Conservation (phyloP, 495 filamentous ascomycete species). For the Elaphomyces granulatus region DNA sequence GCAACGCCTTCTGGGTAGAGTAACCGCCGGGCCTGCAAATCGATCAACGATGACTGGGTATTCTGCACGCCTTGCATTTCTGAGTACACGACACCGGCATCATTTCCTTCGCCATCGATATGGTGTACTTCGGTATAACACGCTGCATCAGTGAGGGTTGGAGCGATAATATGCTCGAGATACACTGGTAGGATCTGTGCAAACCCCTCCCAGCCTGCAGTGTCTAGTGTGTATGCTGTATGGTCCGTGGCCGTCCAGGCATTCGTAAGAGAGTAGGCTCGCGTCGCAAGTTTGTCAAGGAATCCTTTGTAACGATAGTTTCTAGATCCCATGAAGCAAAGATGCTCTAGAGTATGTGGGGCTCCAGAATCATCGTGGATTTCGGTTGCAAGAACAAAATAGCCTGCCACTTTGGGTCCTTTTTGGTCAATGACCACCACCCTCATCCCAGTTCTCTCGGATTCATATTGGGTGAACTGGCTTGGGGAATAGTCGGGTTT, state of each 20-base stretch:
- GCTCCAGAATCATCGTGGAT: slow-evolving; percentile 94
- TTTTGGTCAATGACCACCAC: slow-evolving; percentile 82
- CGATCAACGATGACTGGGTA: slow-evolving; percentile 66
- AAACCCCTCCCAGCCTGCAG: slow-evolving; percentile 94
- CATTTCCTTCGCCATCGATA: slow-evolving; percentile 79
- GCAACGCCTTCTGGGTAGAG: slow-evolving; percentile 82
- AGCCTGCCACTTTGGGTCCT: slow-evolving; percentile 86
- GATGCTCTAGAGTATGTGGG: slow-evolving; percentile 90
- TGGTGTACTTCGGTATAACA: slow-evolving; percentile 97
- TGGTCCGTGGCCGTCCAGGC: slow-evolving; percentile 90
- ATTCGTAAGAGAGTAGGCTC: slow-evolving; percentile 88
- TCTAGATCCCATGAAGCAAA: slow-evolving; percentile 96
- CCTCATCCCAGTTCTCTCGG: slow-evolving; percentile 80
- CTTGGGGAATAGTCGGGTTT: slow-evolving; percentile 75
- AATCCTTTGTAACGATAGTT: slow-evolving; percentile 90
- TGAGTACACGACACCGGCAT: slow-evolving; percentile 96
- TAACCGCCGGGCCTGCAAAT: slow-evolving; percentile 56
- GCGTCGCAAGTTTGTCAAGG: slow-evolving; percentile 80
- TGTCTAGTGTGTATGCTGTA: slow-evolving; percentile 91
- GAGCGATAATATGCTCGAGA: slow-evolving; percentile 84
- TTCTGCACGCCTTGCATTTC: slow-evolving; percentile 98
- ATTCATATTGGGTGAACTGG: slow-evolving; percentile 77
- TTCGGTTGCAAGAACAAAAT: slow-evolving; percentile 91
- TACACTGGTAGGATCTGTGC: slow-evolving; percentile 90
- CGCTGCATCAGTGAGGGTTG: slow-evolving; percentile 79